A percentile compares a stretch with the other conserved stretches of the same genome.
Evolutionary conservation across 169 alveolate species (phyloP).

Genomic region (Plasmodium blacklocki): DNA sequence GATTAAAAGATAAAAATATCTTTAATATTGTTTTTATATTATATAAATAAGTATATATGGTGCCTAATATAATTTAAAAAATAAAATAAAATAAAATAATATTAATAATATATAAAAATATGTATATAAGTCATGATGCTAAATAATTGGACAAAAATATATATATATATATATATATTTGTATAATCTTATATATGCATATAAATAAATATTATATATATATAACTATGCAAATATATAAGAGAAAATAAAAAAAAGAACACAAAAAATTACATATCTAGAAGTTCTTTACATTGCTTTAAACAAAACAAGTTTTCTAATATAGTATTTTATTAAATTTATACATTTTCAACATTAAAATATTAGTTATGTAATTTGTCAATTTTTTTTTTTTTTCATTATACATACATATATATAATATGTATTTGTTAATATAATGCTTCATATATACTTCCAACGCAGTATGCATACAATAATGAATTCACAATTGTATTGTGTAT

Average conservation of each 20-base stretch:
- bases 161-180: not conserved
- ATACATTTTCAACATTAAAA: not conserved
- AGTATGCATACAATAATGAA: slow-evolving; percentile 8
- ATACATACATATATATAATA: not conserved
- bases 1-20: slow-evolving; percentile 7
- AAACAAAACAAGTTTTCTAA: slow-evolving; percentile 7
- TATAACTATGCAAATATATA: no score
- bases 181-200: slow-evolving; percentile 18
- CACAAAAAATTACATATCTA: slow-evolving; percentile 6
- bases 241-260: not conserved
- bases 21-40: slow-evolving; percentile 7
- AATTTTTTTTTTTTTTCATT: not conserved
- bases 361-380: not conserved
- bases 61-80: slow-evolving; percentile 16
- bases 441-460: no score
- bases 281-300: slow-evolving; percentile 3
- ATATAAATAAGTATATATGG: not conserved
- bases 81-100: slow-evolving; percentile 25
- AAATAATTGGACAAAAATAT: slow-evolving; percentile 59
- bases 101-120: slow-evolving; percentile 21
- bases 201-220: not conserved
- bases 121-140: slow-evolving; percentile 22
- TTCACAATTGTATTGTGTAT: not conserved
- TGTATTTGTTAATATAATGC: no score
- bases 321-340: not conserved